Percentiles rank a stretch among this genome's conserved stretches.
These are phyloP conservation scores for Spirogloea muscicola DNA, from an alignment of 139 green algal species.

Conservation along the genomic window DNA sequence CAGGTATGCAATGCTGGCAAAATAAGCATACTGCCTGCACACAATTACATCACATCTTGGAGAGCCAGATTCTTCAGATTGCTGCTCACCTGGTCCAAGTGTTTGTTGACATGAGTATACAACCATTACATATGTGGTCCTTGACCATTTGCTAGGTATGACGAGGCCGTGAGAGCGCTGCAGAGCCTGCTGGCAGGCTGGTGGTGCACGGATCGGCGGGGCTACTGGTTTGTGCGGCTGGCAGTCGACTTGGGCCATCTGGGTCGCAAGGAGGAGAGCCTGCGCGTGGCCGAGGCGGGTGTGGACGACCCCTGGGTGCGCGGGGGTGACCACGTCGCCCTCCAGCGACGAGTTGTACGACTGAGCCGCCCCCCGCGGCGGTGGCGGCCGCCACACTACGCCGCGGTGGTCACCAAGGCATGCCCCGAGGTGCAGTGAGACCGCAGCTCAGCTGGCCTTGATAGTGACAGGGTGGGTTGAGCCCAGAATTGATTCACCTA, in stretches of 20 bases:
- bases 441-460: no score
- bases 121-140: no score
- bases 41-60: no score
- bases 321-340: conserved; percentile 17
- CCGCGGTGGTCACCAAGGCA: no score
- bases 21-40: not conserved
- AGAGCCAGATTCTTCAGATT: no score
- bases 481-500: no score
- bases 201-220: not conserved
- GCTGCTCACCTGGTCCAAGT: no score
- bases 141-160: no score
- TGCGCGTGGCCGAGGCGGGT: conserved; percentile 12
- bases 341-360: conserved; percentile 17
- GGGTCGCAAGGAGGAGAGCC: conserved; percentile 9
- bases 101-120: no score
- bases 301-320: conserved; percentile 1
- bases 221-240: not conserved
- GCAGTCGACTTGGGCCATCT: not conserved
- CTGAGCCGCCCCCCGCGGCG: conserved; percentile 5
- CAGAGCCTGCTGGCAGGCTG: not conserved
- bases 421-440: no score
- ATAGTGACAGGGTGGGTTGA: no score
- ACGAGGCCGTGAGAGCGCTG: conserved; percentile 2
- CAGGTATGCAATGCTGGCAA: not conserved
- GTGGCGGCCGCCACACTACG: conserved; percentile 9